Evolutionary conservation across 805 yeast genomes (phyloP), one percentile per base, ranked within the genome.

Genomic region (Ogataea haglerorum): DNA sequence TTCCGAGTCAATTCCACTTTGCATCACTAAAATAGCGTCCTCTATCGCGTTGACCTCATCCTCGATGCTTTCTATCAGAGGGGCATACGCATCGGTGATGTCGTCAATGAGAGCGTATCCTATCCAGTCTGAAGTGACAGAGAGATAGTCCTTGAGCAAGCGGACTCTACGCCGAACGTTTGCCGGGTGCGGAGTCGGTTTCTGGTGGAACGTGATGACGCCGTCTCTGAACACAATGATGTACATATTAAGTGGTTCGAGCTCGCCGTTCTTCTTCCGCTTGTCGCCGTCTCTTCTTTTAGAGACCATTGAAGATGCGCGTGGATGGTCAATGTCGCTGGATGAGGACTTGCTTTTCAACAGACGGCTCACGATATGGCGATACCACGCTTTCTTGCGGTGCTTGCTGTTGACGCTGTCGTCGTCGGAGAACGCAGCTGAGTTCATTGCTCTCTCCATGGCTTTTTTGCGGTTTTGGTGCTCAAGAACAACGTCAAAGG

Each of bases 51-150:
- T 88, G 16, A 93, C 98, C 54, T 93, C 99, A 44, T 82, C 88
- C 58, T 93, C 98, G 38, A 93, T 90, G 34, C 91, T 78, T 43
- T 87, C 95, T 47, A 93, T 90, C 83, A 93, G 79, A 2, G 99
- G 99, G 1, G 95, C 98, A 69, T 87, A 93, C 0, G 95, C 95
- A 69, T 93, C 99, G 0, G 97, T 91, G 48, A 93, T 87, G 60
- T 93, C 98, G 67, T 93, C 99, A 52, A 93, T 87, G 48, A 93
- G 67, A 0, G 98, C 98, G 64, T 93, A 93, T 1, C 96, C 91
- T 33, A 93, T 83, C 99, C 99, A 93, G 61, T 93, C 98, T 0
- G 97, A 80, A 2, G 91, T 78, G 5, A 93, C 95, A 2, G 86
- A 87, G 46, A 93, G 68, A 57, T 90, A 91, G 60, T 93, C 99